Evolutionary conservation across 306 rosid genomes (phyloP).

Genomic region (Macrotyloma uniflorum): DNA sequence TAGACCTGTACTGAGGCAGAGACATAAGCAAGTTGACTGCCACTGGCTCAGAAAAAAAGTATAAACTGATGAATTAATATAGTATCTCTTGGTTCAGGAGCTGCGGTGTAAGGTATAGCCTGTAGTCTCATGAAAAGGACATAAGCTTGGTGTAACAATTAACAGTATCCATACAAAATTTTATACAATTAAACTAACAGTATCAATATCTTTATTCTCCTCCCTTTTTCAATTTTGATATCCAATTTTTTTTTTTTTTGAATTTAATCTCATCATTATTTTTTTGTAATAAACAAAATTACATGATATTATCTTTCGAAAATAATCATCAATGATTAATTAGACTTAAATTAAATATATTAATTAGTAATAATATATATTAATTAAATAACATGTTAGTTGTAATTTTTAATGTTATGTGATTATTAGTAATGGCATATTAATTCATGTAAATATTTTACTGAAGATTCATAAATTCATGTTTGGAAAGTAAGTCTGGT

Average conservation of each 20-base stretch:
- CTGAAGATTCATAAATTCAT: too few relatives aligned
- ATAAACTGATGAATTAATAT: constrained; percentile 17
- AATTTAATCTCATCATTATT: not conserved
- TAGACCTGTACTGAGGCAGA: constrained; percentile 16
- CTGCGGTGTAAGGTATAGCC: not conserved
- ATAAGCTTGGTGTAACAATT: not conserved
- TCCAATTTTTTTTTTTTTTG: not conserved
- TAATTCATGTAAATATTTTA: too few relatives aligned
- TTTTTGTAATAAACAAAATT: not conserved
- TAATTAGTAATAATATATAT: too few relatives aligned
- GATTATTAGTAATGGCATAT: too few relatives aligned
- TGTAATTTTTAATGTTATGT: too few relatives aligned
- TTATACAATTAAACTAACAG: too few relatives aligned
- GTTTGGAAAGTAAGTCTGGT: too few relatives aligned
- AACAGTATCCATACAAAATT: not conserved
- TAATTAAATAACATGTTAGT: too few relatives aligned
- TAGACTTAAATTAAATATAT: too few relatives aligned
- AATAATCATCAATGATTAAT: too few relatives aligned
- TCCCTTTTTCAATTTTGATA: not conserved
- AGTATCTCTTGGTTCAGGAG: constrained; percentile 5
- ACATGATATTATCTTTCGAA: too few relatives aligned
- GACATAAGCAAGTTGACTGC: constrained; percentile 25
- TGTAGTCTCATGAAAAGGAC: not conserved
- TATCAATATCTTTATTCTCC: not conserved
- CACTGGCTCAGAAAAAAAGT: constrained; percentile 34